Evolutionary conservation across 1,139 yeast genomes (phyloP), one percentile per base, ranked within the genome.

Genomic region (Suhomyces kunorum): DNA sequence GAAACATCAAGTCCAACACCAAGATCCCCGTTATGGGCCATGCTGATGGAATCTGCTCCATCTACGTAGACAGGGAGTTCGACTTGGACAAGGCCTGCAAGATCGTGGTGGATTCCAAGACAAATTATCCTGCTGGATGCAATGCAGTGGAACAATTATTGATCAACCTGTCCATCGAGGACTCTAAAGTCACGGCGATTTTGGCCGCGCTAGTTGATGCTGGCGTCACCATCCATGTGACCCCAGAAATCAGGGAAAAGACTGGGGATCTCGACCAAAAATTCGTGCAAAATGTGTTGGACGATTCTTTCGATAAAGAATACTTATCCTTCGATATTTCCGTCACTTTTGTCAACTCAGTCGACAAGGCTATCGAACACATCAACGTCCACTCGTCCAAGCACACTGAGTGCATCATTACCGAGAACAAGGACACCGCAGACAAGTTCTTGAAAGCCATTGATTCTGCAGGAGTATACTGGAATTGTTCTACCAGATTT

Each of bases 61-160:
- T 90, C 14, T 94, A 81, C 57, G 73, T 90, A 20, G 95, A 90
- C 59, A 74, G 75, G 40, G 80, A 76, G 33, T 94, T 94, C 3
- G 90, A 88, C 53, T 51, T 86, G 11, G 74, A 64, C 12, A 88
- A 87, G 76, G 95, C 98, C 0, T 70, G 76, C 26, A 78, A 79
- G 45, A 78, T 94, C 24, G 72, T 81, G 4, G 77, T 88, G 23
- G 99, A 94, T 63, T 76, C 97, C 5, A 92, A 92, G 64, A 88
- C 97, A 0, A 89, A 90, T 63, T 94, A 94, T 59, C 97, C 98
- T 30, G 98, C 98, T 11, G 99, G 96, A 6, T 94, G 99, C 65
- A 94, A 94, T 60, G 97, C 98, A 3, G 95, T 80, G 40, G 99
- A 94, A 61, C 88, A 94, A 33, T 65, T 92, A 32, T 71, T 92